Percentiles rank a stretch among this genome's conserved stretches.
These are phyloP conservation scores for Obelidium mucronatum DNA, from an alignment of 192 early-diverging fungal species.

Conservation along the genomic window DNA sequence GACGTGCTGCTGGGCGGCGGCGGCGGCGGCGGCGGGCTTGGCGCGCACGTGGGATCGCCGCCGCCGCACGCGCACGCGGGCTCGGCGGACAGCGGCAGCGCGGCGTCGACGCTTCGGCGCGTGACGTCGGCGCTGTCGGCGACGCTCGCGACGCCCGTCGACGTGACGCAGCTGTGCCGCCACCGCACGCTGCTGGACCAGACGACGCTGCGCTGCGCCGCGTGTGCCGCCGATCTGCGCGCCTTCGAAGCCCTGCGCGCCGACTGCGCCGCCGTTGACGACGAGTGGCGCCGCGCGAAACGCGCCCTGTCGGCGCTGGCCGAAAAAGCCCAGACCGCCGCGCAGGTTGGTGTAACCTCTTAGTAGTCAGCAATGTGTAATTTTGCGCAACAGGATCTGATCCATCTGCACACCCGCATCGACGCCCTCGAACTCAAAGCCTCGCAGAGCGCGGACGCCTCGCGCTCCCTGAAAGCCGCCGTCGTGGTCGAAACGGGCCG, in stretches of 20 bases:
- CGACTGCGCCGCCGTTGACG: slow-evolving; percentile 1
- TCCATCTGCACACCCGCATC: slow-evolving; percentile 23
- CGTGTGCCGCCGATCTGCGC: background rate
- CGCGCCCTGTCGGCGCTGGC: background rate
- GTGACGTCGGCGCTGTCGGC: background rate
- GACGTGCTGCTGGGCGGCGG: too few species aligned
- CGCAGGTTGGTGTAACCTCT: background rate
- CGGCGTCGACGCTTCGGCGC: background rate
- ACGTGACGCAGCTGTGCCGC: background rate
- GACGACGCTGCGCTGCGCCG: background rate
- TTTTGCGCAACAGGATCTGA: slow-evolving; percentile 11
- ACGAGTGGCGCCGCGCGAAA: slow-evolving; percentile 5
- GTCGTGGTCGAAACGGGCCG: slow-evolving; percentile 1
- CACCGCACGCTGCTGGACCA: background rate
- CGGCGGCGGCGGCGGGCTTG: background rate
- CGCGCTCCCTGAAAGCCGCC: background rate
- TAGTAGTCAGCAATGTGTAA: background rate
- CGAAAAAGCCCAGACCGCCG: background rate
- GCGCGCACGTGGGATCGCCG: too few species aligned
- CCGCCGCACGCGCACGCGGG: too few species aligned
- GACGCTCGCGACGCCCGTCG: background rate
- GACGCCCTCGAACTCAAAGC: slow-evolving; percentile 1
- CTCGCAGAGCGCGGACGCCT: background rate
- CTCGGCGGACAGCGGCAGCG: background rate
- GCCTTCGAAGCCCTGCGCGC: background rate